Evolutionary conservation across 306 rosid genomes (phyloP).

Genomic region (Rubus idaeus): DNA sequence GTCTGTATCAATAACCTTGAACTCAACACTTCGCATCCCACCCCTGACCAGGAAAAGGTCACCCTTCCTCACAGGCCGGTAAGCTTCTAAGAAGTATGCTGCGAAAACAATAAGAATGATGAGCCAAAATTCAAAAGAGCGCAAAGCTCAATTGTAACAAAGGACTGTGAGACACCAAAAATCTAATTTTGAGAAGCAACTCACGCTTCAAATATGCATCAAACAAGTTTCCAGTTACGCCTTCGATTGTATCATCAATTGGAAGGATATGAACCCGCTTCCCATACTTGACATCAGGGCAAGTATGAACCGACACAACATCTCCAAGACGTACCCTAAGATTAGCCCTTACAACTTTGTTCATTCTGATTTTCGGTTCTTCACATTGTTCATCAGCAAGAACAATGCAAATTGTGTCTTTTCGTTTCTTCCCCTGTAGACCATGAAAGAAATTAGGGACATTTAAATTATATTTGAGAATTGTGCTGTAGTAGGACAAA

Average conservation of each 20-base stretch:
- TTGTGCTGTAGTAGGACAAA: background rate
- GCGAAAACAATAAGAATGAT: slow-evolving; percentile 16
- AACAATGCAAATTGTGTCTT: slow-evolving; percentile 60
- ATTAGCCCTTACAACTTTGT: slow-evolving; percentile 59
- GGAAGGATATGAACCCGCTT: slow-evolving; percentile 64
- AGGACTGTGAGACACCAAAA: background rate
- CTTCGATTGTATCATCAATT: slow-evolving; percentile 65
- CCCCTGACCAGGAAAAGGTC: slow-evolving; percentile 64
- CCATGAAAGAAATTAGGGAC: background rate
- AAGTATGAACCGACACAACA: slow-evolving; percentile 54
- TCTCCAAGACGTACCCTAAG: slow-evolving; percentile 64
- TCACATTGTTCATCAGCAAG: slow-evolving; percentile 60
- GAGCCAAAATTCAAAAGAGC: slow-evolving; percentile 14
- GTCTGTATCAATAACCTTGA: slow-evolving; percentile 59
- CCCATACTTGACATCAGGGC: slow-evolving; percentile 65
- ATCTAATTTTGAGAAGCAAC: slow-evolving; percentile 20
- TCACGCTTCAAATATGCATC: slow-evolving; percentile 68
- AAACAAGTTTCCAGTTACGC: slow-evolving; percentile 62
- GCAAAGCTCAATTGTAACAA: background rate
- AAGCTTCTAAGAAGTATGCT: slow-evolving; percentile 59
- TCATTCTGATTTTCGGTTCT: slow-evolving; percentile 63
- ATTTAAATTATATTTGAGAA: background rate
- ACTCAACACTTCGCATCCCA: slow-evolving; percentile 63
- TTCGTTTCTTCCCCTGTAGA: slow-evolving; percentile 59
- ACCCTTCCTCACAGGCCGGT: slow-evolving; percentile 60